A percentile compares a stretch with the other conserved stretches of the same genome.
These are phyloP conservation scores for Akanthomyces muscarius DNA, from an alignment of 2,329 filamentous ascomycete genomes.

Conservation along the genomic window DNA sequence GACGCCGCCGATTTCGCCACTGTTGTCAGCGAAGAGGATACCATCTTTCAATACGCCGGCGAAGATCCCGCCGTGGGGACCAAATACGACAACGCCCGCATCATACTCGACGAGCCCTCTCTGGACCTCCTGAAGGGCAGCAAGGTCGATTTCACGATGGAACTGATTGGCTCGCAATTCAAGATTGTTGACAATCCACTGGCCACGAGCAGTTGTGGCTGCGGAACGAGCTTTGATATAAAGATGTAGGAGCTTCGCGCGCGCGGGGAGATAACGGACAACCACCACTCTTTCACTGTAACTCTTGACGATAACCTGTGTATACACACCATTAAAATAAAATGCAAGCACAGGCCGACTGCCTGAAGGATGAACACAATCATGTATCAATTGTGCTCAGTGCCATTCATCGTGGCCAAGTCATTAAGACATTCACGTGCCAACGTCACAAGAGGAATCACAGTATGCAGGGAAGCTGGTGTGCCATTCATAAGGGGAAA, in stretches of 20 bases:
- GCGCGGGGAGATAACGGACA: not conserved
- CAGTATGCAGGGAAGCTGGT: conserved; percentile 31
- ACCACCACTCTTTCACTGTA: conserved; percentile 16
- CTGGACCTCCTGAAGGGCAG: conserved; percentile 87
- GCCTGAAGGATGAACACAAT: not conserved
- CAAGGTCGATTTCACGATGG: conserved; percentile 94
- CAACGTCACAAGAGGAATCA: conserved; percentile 21
- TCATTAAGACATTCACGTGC: conserved; percentile 7
- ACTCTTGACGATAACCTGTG: not conserved
- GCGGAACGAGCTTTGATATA: conserved; percentile 96
- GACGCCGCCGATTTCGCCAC: conserved; percentile 32
- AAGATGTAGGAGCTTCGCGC: conserved; percentile 48
- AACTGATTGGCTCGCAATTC: conserved; percentile 85
- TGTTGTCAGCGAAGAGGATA: conserved; percentile 69
- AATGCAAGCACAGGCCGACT: not conserved
- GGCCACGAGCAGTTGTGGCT: conserved; percentile 92
- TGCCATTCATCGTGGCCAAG: not conserved
- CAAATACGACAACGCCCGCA: conserved; percentile 54
- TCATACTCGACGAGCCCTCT: conserved; percentile 84
- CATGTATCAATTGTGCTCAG: not conserved
- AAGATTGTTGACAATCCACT: conserved; percentile 92
- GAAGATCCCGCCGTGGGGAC: conserved; percentile 37
- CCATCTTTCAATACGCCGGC: conserved; percentile 69
- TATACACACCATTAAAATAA: conserved; percentile 6
- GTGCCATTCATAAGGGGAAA: conserved; percentile 37